Base-by-base conservation (phyloP, 192 early-diverging fungal genomes). In the Podochytrium sp. region DNA sequence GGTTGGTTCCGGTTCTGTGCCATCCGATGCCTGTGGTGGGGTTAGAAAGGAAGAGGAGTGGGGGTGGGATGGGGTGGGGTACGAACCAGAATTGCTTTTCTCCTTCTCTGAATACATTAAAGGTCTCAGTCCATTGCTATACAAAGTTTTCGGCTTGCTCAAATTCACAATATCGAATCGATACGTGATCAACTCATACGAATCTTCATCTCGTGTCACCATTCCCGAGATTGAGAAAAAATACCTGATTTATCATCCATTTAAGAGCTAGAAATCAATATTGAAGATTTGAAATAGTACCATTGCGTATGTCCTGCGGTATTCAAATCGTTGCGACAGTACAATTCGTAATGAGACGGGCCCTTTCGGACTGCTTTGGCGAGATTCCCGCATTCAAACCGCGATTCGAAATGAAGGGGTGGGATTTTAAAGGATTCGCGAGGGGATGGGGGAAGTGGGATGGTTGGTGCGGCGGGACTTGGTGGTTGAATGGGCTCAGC, bases 321-420 rank as follows among this genome's bases (percentile, higher is more conserved):
- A 39, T 78, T 76, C 7, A 67, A 59, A 51, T 84, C 81, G 18
- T 47, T 32, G 5, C 71, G 35, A 12, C 79, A 35, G 51, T 74
- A 29, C 43, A 80, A 43, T 29, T 83, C 74, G 47, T 83, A 83
- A n/a, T 59, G 59, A 33, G 56, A 65, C 40, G 43, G 52, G 4
- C 63, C 80, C 38, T 55, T 29, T 16, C 79, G 66, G 4, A 58
- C 37, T 0, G 76, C 83, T 40, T 66, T 68, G 1, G 27, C 65
- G 53, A 84, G 73, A 65, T 84, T 84, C 1, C 83, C 83, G 56
- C 71, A 78, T 59, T 84, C 83, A 61, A 84, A 84, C 1, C 80
- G 69, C 16, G 83, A 84, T 41, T 84, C 83, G 58, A 84, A 84
- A 16, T 41, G 4, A 14, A 83, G 74, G 2, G 73, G 37, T 2